Conservation (phyloP, 108 stramenopile species). For the Hondaea fermentalgiana region DNA sequence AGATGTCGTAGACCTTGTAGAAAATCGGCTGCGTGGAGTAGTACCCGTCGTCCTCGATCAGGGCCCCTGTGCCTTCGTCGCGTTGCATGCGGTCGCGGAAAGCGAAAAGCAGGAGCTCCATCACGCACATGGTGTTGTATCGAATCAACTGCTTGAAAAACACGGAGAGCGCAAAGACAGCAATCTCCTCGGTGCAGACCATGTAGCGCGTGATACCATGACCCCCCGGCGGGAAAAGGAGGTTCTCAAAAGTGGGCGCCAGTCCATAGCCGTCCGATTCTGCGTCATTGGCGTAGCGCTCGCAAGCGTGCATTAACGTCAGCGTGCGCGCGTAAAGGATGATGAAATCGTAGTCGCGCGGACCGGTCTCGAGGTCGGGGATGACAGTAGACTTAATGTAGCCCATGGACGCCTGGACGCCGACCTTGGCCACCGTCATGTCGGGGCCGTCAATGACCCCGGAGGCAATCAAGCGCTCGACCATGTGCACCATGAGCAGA, state of each 20-base stretch:
- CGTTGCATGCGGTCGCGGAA: too few relatives aligned
- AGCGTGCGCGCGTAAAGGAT: background rate
- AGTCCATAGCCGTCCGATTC: background rate
- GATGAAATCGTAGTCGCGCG: background rate
- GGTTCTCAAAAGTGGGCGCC: background rate
- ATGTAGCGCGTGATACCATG: too few relatives aligned
- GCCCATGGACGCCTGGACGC: background rate
- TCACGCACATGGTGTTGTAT: too few relatives aligned
- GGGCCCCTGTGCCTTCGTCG: too few relatives aligned
- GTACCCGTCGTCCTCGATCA: too few relatives aligned
- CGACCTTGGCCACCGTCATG: background rate
- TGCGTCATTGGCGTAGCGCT: background rate
- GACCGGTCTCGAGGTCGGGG: background rate
- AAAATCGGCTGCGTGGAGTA: too few relatives aligned
- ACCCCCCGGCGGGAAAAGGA: too few relatives aligned
- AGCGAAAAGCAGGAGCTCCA: too few relatives aligned
- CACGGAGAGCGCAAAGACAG: too few relatives aligned
- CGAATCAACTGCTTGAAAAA: too few relatives aligned
- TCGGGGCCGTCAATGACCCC: background rate
- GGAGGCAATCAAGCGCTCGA: background rate
- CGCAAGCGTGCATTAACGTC: background rate
- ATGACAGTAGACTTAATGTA: background rate
- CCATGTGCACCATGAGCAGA: background rate
- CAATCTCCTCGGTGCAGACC: too few relatives aligned
- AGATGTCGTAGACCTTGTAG: too few relatives aligned